Percentiles rank a stretch among this genome's conserved stretches.
Conservation (phyloP, 2,329 filamentous ascomycete species). For the Pseudogymnoascus sp. region DNA sequence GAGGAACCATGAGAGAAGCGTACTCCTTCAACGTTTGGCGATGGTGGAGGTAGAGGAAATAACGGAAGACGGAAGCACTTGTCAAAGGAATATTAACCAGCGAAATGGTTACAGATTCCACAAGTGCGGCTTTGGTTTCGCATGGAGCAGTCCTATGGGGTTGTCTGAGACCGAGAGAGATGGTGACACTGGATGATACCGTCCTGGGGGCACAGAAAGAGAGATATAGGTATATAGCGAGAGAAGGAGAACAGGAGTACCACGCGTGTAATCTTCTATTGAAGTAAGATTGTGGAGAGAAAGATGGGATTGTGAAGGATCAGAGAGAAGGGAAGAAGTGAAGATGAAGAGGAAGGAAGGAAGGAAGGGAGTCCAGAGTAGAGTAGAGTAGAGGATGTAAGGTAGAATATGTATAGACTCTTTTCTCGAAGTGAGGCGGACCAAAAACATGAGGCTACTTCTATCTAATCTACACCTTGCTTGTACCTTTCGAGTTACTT, state of each 20-base stretch:
- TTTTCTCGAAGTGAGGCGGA: conserved; percentile 4
- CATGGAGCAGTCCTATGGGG: conserved; percentile 2
- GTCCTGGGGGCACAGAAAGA: not conserved
- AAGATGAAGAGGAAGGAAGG: conserved; percentile 8
- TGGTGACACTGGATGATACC: not conserved
- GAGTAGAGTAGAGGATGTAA: conserved; percentile 11
- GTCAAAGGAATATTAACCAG: not conserved
- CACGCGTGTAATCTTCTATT: conserved; percentile 5
- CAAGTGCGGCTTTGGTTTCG: not conserved
- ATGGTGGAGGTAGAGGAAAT: not conserved
- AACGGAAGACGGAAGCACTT: not conserved
- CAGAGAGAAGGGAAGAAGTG: conserved; percentile 13
- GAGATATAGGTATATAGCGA: not conserved
- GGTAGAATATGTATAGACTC: conserved; percentile 14
- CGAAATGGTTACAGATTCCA: conserved; percentile 5
- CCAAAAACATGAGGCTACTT: conserved; percentile 4
- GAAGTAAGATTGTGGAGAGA: conserved; percentile 5
- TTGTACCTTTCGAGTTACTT: not conserved
- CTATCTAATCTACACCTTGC: not conserved
- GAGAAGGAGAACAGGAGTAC: not conserved
- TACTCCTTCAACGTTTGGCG: not conserved
- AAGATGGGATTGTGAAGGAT: conserved; percentile 12
- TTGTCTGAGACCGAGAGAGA: not conserved
- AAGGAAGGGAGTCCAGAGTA: not conserved
- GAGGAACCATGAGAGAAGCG: conserved; percentile 6